phyloP scores from a whole-genome alignment of 1,284 basidiomycete species.

The Pseudozyma tsukubaensis region DNA sequence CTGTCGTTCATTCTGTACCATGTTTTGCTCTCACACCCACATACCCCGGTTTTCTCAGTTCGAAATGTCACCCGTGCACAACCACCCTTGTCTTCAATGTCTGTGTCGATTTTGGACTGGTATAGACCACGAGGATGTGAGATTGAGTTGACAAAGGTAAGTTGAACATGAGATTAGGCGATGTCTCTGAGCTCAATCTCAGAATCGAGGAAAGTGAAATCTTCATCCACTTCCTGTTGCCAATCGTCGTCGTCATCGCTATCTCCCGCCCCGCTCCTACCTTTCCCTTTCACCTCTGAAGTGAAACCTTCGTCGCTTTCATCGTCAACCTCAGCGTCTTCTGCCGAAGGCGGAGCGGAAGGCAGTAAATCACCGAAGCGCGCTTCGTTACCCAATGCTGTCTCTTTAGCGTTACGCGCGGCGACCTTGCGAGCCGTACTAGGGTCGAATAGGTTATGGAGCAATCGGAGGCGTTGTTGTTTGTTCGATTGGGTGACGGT shows the following conservation, averaged over 20 bases:
- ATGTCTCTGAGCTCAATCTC: constrained; percentile 44
- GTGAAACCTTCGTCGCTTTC: neutral
- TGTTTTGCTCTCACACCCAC: constrained; percentile 3
- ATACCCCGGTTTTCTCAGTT: constrained; percentile 13
- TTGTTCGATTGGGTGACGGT: neutral
- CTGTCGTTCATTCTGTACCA: constrained; percentile 17
- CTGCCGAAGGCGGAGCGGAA: neutral
- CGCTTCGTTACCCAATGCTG: constrained; percentile 23
- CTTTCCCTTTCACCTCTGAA: neutral
- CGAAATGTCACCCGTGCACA: constrained; percentile 20
- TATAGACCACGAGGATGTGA: no score
- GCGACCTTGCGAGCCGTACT: neutral
- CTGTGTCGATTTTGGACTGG: no score
- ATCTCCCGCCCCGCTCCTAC: neutral
- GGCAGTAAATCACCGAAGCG: constrained; percentile 25
- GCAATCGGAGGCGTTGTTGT: constrained; percentile 4
- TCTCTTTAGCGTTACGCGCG: neutral
- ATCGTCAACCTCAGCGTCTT: constrained; percentile 3
- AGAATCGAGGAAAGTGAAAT: constrained; percentile 42
- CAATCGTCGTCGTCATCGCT: constrained; percentile 43
- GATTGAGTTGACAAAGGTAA: neutral
- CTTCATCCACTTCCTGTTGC: constrained; percentile 39
- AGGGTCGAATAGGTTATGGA: constrained; percentile 28
- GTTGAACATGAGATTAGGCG: constrained; percentile 12
- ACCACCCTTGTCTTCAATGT: neutral